Conservation (phyloP, 495 filamentous ascomycete species). For the Collariella sp. region DNA sequence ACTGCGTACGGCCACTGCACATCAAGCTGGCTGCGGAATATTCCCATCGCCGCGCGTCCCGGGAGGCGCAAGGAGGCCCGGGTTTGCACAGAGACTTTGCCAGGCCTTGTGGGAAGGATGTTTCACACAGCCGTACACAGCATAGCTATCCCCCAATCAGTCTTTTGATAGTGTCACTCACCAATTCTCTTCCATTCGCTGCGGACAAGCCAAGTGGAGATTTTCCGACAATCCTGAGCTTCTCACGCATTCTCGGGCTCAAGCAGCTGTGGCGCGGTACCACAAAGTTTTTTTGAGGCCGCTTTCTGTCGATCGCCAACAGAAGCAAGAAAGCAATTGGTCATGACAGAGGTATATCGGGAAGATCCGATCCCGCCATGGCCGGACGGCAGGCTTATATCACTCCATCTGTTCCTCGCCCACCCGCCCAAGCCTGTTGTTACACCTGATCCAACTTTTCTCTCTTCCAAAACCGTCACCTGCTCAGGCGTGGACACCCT, state of each 20-base stretch:
- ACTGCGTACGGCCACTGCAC: no score
- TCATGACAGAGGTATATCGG: not conserved
- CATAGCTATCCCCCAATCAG: not conserved
- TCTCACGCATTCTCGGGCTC: not conserved
- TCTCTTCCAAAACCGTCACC: no score
- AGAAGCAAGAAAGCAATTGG: not conserved
- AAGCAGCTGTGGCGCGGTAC: not conserved
- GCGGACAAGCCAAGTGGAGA: conserved; percentile 9
- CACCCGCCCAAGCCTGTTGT: not conserved
- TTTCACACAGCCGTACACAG: not conserved
- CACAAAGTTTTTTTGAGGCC: not conserved
- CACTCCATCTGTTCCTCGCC: not conserved
- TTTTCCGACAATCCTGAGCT: not conserved
- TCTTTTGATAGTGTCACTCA: not conserved
- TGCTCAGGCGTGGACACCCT: no score
- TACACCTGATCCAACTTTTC: not conserved
- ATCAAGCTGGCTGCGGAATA: no score
- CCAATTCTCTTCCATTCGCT: not conserved
- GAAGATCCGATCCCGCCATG: not conserved
- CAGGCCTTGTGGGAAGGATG: not conserved
- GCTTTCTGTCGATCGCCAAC: not conserved
- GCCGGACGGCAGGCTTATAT: not conserved
- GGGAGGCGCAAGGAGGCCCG: no score
- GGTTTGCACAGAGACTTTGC: no score
- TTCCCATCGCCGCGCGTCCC: no score